phyloP scores from a whole-genome alignment of 805 yeast genomes.

The Candida odintsovae region DNA sequence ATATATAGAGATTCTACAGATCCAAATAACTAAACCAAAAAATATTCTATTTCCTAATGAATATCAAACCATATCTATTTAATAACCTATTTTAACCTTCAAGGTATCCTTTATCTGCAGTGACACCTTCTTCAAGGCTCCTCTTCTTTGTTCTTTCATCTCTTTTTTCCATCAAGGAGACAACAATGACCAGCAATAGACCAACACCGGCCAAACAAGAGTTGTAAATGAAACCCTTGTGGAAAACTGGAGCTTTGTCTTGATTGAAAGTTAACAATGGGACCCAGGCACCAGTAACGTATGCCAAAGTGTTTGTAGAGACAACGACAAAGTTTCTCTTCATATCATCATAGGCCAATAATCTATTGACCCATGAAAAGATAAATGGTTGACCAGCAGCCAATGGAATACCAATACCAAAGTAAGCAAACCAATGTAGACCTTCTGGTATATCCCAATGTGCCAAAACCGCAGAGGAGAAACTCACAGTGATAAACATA shows the following conservation, averaged over 20 bases:
- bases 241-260: slow-evolving; percentile 30
- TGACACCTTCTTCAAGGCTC: background rate
- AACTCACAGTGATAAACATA: slow-evolving; percentile 33
- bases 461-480: slow-evolving; percentile 39
- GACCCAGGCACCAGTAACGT: slow-evolving; percentile 36
- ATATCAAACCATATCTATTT: no score
- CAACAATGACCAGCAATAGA: slow-evolving; percentile 24
- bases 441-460: slow-evolving; percentile 43
- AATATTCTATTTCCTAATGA: no score
- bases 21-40: no score
- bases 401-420: slow-evolving; percentile 41
- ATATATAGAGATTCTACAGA: no score
- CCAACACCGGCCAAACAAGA: slow-evolving; percentile 30
- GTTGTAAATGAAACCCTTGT: slow-evolving; percentile 33
- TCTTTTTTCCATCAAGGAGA: slow-evolving; percentile 17
- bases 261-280: slow-evolving; percentile 37
- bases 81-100: background rate
- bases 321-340: slow-evolving; percentile 33
- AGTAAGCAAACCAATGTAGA: slow-evolving; percentile 46
- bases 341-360: slow-evolving; percentile 29
- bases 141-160: slow-evolving; percentile 11
- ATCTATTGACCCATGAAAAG: slow-evolving; percentile 50
- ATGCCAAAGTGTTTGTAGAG: slow-evolving; percentile 35
- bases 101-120: background rate
- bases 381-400: slow-evolving; percentile 51